Evolutionary conservation across 768 basidiomycete genomes (phyloP).

Genomic region (Chalciporus piperatus): DNA sequence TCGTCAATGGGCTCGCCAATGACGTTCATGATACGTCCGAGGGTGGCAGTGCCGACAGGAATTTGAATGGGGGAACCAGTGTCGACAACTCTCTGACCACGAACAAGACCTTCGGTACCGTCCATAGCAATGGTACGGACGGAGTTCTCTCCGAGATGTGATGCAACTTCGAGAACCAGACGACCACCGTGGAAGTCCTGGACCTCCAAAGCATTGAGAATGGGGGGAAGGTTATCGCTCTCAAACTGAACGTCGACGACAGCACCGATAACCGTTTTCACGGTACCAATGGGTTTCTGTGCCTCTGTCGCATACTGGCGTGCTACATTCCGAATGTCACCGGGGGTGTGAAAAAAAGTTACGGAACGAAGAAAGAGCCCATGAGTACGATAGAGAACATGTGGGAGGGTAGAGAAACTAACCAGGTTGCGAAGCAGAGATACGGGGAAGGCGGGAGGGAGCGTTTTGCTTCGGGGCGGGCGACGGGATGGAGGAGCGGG

Average conservation of each 20-base stretch:
- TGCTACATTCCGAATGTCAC: conserved; percentile 36
- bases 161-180: conserved; percentile 98
- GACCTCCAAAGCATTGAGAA: conserved; percentile 98
- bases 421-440: conserved; percentile 54
- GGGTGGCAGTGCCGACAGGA: conserved; percentile 90
- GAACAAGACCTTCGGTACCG: conserved; percentile 99
- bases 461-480: conserved; percentile 44
- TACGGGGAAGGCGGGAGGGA: conserved; percentile 47
- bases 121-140: conserved; percentile 99
- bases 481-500: conserved; percentile 48
- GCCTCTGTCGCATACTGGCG: conserved; percentile 93
- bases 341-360: not conserved
- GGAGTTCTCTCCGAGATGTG: conserved; percentile 98
- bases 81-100: conserved; percentile 96
- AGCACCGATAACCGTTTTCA: conserved; percentile 99
- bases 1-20: conserved; percentile 99
- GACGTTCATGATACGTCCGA: conserved; percentile 99
- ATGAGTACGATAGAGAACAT: not conserved
- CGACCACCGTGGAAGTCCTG: conserved; percentile 91
- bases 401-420: conserved; percentile 25
- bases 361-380: not conserved
- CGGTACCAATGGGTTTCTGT: conserved; percentile 65
- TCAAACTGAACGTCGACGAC: conserved; percentile 99
- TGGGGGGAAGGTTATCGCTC: conserved; percentile 84
- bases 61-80: conserved; percentile 96